Evolutionary conservation across 805 yeast species (phyloP).

Genomic region (Debaryomyces tyrocola): DNA sequence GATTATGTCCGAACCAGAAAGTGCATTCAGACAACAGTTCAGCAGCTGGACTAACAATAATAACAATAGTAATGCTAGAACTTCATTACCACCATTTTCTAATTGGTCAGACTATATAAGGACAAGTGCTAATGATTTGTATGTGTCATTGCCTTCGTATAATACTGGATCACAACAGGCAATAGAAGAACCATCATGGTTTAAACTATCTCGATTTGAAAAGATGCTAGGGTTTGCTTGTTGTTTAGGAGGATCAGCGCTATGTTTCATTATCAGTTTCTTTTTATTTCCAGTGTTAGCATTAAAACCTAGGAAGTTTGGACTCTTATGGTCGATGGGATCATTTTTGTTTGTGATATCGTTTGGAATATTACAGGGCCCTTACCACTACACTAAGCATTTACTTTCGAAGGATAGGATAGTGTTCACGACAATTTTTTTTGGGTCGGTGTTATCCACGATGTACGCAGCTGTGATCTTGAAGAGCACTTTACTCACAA

Average conservation of each 20-base stretch:
- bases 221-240: constrained; percentile 73
- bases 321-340: constrained; percentile 88
- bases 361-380: constrained; percentile 92
- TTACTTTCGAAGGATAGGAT: constrained; percentile 73
- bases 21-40: constrained; percentile 33
- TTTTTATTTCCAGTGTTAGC: constrained; percentile 88
- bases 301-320: constrained; percentile 87
- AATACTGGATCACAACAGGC: constrained; percentile 31
- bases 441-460: constrained; percentile 76
- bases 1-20: constrained; percentile 31
- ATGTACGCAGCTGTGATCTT: constrained; percentile 69
- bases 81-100: constrained; percentile 28
- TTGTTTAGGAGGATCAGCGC: constrained; percentile 72
- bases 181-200: constrained; percentile 73
- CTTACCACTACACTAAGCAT: constrained; percentile 74
- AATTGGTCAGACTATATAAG: constrained; percentile 47
- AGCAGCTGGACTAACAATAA: constrained; percentile 26
- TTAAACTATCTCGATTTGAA: constrained; percentile 73
- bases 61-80: constrained; percentile 6
- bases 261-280: constrained; percentile 80
- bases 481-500: constrained; percentile 72
- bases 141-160: constrained; percentile 64
- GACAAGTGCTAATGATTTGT: constrained; percentile 53
- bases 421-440: constrained; percentile 77
- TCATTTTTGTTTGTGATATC: constrained; percentile 82